Base-by-base conservation (phyloP, 768 basidiomycete genomes). In the Lactarius akahatsu region DNA sequence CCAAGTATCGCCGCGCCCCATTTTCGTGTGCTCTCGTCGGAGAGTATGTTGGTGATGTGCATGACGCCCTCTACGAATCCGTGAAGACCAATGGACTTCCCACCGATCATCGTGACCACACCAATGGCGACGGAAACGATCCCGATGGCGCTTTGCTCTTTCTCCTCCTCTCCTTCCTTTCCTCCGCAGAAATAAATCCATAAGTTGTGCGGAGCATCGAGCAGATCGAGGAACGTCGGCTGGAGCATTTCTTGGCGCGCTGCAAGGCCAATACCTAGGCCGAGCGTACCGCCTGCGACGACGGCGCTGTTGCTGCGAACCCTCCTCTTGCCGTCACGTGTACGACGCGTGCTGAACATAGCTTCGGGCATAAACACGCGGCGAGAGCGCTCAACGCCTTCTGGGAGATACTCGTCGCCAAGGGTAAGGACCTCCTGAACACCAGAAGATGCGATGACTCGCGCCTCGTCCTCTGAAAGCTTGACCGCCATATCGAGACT, bases 311-410 rank as follows among this genome's bases (percentile, higher is more conserved):
- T 77, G 64, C 77, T 73, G 70, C 73, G 82, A 67, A 82, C 76
- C 61, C 69, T 71, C 36, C 71, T 73, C 64, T 74, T 72, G 70
- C 75, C 75, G 30, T 74, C 72, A 56, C 69, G 64, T 9, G 82
- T 76, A 34, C 78, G 75, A 28, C 80, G 81, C 52, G 82, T 77
- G 62, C 85, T 86, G 79, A 98, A 99, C 97, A 99, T 98, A 16
- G 94, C 96, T 74, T 96, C 91, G n/a, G 96, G 93, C 80, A 92
- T 87, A 81, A 99, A 99, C 15, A 96, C 86, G 32, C 93, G 83
- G 63, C 86, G 83, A 58, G 86, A 86, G 47, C 92, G 82, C 75
- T 94, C 93, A 28, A 94, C 92, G 64, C 88, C 90, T 59, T 83
- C 82, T 1, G 91, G 91, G 18, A 99, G 84, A 77, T 92, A 86